Conservation (phyloP, 495 filamentous ascomycete species). For the Daldinia vernicosa region DNA sequence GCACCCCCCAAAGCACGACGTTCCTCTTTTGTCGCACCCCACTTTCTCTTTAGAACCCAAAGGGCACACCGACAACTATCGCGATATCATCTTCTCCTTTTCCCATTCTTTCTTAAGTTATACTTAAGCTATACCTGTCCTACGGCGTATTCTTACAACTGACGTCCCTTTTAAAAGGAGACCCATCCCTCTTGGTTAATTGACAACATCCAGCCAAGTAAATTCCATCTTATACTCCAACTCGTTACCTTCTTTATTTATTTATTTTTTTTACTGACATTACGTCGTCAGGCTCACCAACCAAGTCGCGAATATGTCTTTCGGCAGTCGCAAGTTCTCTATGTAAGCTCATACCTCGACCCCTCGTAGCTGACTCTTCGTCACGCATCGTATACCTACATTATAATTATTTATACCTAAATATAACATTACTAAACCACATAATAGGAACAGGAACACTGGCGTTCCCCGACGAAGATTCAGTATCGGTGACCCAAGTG, state of each 20-base stretch:
- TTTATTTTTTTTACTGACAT: conserved; percentile 17
- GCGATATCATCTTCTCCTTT: conserved; percentile 39
- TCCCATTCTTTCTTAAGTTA: conserved; percentile 12
- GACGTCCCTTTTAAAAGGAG: conserved; percentile 12
- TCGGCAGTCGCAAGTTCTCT: conserved; percentile 63
- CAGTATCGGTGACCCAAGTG: conserved; percentile 60
- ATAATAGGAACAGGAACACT: conserved; percentile 60
- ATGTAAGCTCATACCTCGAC: conserved; percentile 47
- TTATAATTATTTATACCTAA: neutral
- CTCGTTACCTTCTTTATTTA: neutral
- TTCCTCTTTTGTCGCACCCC: conserved; percentile 35
- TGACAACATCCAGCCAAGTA: conserved; percentile 11
- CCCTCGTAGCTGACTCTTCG: neutral
- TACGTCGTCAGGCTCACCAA: conserved; percentile 22
- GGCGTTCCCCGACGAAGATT: conserved; percentile 63
- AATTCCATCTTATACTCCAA: conserved; percentile 10
- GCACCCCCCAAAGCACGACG: conserved; percentile 6
- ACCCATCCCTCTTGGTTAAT: conserved; percentile 11
- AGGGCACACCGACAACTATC: conserved; percentile 44
- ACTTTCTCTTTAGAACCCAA: conserved; percentile 33
- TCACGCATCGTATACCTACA: neutral
- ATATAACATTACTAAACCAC: conserved; percentile 15
- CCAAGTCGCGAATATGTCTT: conserved; percentile 48
- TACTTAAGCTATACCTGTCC: conserved; percentile 22
- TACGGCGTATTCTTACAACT: neutral